Base-by-base conservation (phyloP, 345 rosid genomes). In the Gossypium australe region DNA sequence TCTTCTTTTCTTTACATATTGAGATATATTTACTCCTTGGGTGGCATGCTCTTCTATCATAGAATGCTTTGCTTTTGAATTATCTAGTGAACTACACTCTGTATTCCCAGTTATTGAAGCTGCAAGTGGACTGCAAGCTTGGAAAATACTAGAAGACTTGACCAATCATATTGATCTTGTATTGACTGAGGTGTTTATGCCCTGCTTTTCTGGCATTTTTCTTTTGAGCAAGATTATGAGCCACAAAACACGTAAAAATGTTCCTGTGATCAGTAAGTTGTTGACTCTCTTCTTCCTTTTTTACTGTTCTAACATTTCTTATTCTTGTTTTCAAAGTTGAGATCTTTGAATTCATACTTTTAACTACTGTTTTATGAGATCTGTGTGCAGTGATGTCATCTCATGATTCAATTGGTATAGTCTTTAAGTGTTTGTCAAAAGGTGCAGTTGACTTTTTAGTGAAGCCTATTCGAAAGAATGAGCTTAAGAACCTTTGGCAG, bases 381-480 rank as follows among this genome's bases (percentile, higher is more conserved):
- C n/a, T 79, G 44, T 69, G 3, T 87, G 87, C 90, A 87, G 89
- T 85, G 90, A 87, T 85, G 87, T 87, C 90, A 57, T 81, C 89
- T 69, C 87, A 79, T 71, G 87, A 79, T 78, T 85, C 89, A 34
- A 84, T 84, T 86, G 74, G 76, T 65, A 24, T 87, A 76, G 90
- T 87, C 71, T 87, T 87, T 77, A 84, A 84, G 75, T 87, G 90
- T 77, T 81, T 87, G 65, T 85, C 89, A 12, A 87, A 84, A 80
- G 89, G 89, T 70, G 89, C 89, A 0, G 89, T 84, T 75, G 90
- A 87, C 76, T 85, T 81, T 81, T 59, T 64, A 38, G 68, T 64
- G 13, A 64, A 64, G 24, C 68, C 68, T 38, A 41, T 64, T 64
- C 68, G 68, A 64, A 64, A 64, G 24, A 64, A 64, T 64, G 68